Conservation (phyloP, 2,329 filamentous ascomycete genomes). For the Xylaria sp. region DNA sequence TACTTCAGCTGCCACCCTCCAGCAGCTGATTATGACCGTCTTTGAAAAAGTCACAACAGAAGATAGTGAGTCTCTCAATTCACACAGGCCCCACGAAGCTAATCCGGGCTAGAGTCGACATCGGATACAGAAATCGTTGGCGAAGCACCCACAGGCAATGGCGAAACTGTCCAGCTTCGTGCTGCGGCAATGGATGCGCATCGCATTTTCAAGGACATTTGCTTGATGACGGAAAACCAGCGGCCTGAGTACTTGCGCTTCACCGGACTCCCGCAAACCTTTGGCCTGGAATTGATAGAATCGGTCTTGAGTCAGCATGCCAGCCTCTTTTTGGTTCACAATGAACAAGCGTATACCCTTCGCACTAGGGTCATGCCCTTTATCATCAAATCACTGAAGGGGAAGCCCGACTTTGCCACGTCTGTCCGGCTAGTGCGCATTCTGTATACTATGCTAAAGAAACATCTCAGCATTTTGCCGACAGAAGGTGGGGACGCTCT, state of each 20-base stretch:
- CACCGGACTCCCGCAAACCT: constrained; percentile 80
- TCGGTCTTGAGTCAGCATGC: constrained; percentile 88
- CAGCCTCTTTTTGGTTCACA: constrained; percentile 79
- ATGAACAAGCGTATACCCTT: constrained; percentile 83
- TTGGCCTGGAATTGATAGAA: constrained; percentile 91
- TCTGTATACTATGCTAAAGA: constrained; percentile 81
- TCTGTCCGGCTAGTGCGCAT: constrained; percentile 86
- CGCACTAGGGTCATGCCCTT: constrained; percentile 84
- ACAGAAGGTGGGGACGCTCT: constrained; percentile 86
- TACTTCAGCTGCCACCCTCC: constrained; percentile 94
- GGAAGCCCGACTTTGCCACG: constrained; percentile 81
- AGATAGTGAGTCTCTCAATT: constrained; percentile 70
- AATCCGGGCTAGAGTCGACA: constrained; percentile 51
- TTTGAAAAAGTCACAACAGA: constrained; percentile 91
- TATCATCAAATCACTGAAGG: constrained; percentile 80
- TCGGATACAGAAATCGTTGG: constrained; percentile 69
- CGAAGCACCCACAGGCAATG: constrained; percentile 74
- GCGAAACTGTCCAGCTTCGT: constrained; percentile 70
- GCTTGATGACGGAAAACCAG: constrained; percentile 85
- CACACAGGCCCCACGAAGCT: neutral
- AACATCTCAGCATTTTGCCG: constrained; percentile 79
- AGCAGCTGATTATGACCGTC: constrained; percentile 90
- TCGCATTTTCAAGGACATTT: constrained; percentile 89
- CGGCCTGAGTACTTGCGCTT: constrained; percentile 85
- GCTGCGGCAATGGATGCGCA: constrained; percentile 88